phyloP scores from a whole-genome alignment of 345 rosid genomes.

The Aethionema arabicum region DNA sequence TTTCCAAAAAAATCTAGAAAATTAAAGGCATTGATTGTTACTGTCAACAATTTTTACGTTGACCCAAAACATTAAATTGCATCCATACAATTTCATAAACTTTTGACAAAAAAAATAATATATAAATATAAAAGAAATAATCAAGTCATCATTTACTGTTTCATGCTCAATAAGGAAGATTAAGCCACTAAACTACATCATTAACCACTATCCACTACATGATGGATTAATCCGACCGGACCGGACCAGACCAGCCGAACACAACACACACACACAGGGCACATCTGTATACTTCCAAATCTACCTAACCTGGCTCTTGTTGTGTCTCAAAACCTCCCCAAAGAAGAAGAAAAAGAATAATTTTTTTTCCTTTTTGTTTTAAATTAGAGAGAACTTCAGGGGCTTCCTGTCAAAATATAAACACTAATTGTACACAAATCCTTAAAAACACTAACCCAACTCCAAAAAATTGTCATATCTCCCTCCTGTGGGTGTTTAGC shows the following conservation, averaged over 20 bases:
- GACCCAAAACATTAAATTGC: too few species aligned
- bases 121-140: too few species aligned
- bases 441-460: constrained; percentile 27
- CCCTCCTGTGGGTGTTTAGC: neutral
- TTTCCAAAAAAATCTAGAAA: too few species aligned
- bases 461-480: constrained; percentile 25
- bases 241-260: constrained; percentile 1
- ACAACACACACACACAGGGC: neutral
- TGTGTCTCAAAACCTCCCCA: constrained; percentile 10
- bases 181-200: neutral
- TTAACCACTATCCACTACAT: constrained; percentile 5
- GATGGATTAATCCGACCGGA: neutral
- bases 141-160: neutral
- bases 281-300: neutral
- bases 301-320: neutral
- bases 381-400: constrained; percentile 23
- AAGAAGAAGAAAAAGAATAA: constrained; percentile 32
- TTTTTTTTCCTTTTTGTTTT: neutral
- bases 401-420: constrained; percentile 30
- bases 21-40: too few species aligned
- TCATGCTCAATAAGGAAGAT: constrained; percentile 4
- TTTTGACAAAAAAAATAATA: too few species aligned
- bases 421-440: constrained; percentile 41
- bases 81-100: too few species aligned
- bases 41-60: too few species aligned